Conservation (phyloP, 305 asterid genomes). For the Fraxinus platypoda region DNA sequence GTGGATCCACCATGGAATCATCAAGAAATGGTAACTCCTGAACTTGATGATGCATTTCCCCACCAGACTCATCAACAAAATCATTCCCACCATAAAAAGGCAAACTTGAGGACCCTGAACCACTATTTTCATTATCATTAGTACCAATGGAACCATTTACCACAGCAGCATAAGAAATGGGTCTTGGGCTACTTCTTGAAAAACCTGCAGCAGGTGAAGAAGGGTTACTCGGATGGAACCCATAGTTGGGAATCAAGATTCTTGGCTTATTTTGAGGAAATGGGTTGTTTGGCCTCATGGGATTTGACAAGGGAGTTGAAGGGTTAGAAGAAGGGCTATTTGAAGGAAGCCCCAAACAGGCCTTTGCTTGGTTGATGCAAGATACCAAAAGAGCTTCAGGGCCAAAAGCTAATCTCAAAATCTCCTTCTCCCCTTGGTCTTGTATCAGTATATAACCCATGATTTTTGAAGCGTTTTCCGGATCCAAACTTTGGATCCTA, state of each 20-base stretch:
- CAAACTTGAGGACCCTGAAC: constrained; percentile 44
- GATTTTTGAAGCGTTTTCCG: constrained; percentile 82
- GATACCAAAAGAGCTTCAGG: constrained; percentile 60
- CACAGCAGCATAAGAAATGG: constrained; percentile 58
- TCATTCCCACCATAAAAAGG: constrained; percentile 50
- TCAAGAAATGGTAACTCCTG: constrained; percentile 52
- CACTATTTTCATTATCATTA: constrained; percentile 11
- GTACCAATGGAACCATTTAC: constrained; percentile 37
- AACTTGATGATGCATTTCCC: constrained; percentile 31
- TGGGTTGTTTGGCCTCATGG: constrained; percentile 37
- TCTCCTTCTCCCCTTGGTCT: constrained; percentile 87
- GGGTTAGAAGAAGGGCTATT: constrained; percentile 39
- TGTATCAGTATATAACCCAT: constrained; percentile 86
- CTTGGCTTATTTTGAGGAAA: constrained; percentile 53
- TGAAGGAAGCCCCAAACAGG: constrained; percentile 40
- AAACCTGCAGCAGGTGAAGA: constrained; percentile 49
- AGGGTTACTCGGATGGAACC: constrained; percentile 45
- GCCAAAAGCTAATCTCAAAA: constrained; percentile 81
- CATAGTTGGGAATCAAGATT: constrained; percentile 57
- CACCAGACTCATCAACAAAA: constrained; percentile 38
- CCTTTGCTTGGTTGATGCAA: constrained; percentile 58
- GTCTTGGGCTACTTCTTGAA: constrained; percentile 44
- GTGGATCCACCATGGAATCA: constrained; percentile 54
- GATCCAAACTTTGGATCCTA: constrained; percentile 78
- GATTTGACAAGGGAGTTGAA: constrained; percentile 35